phyloP scores from a whole-genome alignment of 306 rosid species.

The Datisca glomerata region DNA sequence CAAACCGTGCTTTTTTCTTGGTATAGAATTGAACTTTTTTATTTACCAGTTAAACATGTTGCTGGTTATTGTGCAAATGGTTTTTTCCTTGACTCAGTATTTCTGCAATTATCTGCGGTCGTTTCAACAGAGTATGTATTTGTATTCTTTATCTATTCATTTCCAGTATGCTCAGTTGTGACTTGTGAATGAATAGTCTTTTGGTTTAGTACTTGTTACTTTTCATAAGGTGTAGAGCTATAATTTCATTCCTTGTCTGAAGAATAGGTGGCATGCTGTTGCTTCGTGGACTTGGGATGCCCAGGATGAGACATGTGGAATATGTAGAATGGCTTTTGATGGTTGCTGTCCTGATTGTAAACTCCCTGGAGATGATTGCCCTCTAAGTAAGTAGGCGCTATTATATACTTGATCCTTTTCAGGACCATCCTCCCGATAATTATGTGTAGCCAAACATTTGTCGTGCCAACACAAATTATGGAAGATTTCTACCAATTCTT shows the following conservation, averaged over 20 bases:
- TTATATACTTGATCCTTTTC: slow-evolving; percentile 4
- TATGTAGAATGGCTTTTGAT: slow-evolving; percentile 94
- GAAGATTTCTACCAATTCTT: too few species aligned
- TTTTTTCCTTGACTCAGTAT: neutral
- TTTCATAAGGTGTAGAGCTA: too few species aligned
- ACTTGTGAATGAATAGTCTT: neutral
- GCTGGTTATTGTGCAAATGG: neutral
- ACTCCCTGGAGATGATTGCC: slow-evolving; percentile 91
- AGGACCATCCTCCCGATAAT: neutral
- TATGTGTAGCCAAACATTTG: too few species aligned
- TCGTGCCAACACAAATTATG: too few species aligned
- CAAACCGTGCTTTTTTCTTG: too few species aligned
- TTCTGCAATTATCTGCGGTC: neutral
- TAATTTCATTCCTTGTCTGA: slow-evolving; percentile 4
- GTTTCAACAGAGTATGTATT: neutral
- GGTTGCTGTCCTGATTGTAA: slow-evolving; percentile 92
- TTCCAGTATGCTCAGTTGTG: too few species aligned
- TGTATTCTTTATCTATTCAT: too few species aligned
- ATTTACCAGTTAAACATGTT: too few species aligned
- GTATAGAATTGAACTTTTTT: too few species aligned
- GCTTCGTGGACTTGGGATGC: slow-evolving; percentile 99
- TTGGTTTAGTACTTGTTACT: too few species aligned
- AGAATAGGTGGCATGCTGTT: slow-evolving; percentile 71
- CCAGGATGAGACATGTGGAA: slow-evolving; percentile 83
- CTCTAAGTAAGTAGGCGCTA: slow-evolving; percentile 46